Conservation (phyloP, 2,329 filamentous ascomycete species). For the Sarocladiaceae sp. region DNA sequence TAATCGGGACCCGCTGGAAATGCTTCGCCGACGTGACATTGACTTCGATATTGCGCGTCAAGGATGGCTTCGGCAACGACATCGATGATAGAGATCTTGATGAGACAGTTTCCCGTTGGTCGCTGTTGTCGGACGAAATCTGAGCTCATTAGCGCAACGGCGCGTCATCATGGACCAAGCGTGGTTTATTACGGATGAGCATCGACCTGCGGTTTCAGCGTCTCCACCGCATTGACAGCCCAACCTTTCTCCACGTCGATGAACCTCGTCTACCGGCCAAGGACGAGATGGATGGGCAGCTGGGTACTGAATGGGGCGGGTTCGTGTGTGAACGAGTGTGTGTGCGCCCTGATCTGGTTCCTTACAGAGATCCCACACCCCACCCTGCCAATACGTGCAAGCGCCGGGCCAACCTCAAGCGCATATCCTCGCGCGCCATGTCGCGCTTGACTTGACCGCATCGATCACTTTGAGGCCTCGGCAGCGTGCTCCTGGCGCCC, state of each 20-base stretch:
- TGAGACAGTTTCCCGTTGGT: too few relatives aligned
- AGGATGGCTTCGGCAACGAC: too few relatives aligned
- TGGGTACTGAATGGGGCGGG: neutral
- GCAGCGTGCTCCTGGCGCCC: conserved; percentile 1
- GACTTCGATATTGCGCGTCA: too few relatives aligned
- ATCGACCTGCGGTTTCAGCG: conserved; percentile 9
- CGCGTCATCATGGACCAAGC: conserved; percentile 6
- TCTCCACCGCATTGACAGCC: conserved; percentile 8
- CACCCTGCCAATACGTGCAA: conserved; percentile 3
- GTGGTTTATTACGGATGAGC: neutral
- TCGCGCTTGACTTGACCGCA: conserved; percentile 9
- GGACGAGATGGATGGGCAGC: neutral
- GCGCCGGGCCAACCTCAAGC: conserved; percentile 6
- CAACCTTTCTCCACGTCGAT: conserved; percentile 6
- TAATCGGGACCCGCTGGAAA: neutral
- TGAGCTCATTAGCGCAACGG: neutral
- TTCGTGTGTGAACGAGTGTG: conserved; percentile 2
- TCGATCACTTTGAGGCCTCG: conserved; percentile 5
- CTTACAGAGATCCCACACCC: conserved; percentile 7
- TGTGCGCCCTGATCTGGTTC: conserved; percentile 6
- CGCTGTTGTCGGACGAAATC: neutral
- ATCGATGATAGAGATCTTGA: too few relatives aligned
- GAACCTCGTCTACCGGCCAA: conserved; percentile 7
- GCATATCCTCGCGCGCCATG: conserved; percentile 9
- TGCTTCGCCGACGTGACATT: neutral